Base-by-base conservation (phyloP, 208 protist species). In the Trypanosoma brucei region DNA sequence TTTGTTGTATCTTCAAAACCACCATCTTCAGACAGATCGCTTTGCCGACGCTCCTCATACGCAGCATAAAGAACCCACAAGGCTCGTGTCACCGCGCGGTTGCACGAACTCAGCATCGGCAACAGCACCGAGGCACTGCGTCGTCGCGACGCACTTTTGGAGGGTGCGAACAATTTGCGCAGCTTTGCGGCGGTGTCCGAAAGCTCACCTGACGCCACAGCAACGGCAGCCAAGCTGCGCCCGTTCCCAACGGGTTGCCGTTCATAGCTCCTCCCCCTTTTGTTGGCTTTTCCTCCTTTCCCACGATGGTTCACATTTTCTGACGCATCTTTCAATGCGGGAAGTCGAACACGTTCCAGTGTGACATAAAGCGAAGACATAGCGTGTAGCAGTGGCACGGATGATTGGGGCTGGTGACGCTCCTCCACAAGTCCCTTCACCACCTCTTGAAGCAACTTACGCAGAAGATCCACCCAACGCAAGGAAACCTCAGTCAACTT, bases 391-490 rank as follows among this genome's bases (percentile, higher is more conserved):
- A 72, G 46, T 30, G 45, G 37, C 33, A 44, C 4, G 13, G 9
- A 9, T 33, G n/a, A 42, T 9, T 36, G 9, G 5, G 54, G 31
- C 8, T 6, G 13, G 39, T 49, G 7, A 37, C 40, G 14, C 36
- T 35, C 38, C 22, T 66, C 36, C 22, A 36, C 42, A 14, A 71
- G 35, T 39, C 38, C 35, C 36, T 66, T 11, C 46, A 72, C 4
- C 7, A 72, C 67, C 9, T 57, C 42, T 8, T 45, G 13, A 46
- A 72, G 53, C 1, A 72, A 22, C 8, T 35, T 14, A 6, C 44
- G 14, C 2, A 72, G 55, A 44, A 72, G 55, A 37, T 66, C 39
- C 40, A 66, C 53, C 67, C 67, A 72, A 9, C 54, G 59, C 39
- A 44, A 1, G 30, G 65, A 30, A 2, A 71, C 33, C 6, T 64